Percentiles rank a stretch among this genome's conserved stretches.
Evolutionary conservation across 768 basidiomycete genomes (phyloP).

Genomic region (Tephrocybe sp.): DNA sequence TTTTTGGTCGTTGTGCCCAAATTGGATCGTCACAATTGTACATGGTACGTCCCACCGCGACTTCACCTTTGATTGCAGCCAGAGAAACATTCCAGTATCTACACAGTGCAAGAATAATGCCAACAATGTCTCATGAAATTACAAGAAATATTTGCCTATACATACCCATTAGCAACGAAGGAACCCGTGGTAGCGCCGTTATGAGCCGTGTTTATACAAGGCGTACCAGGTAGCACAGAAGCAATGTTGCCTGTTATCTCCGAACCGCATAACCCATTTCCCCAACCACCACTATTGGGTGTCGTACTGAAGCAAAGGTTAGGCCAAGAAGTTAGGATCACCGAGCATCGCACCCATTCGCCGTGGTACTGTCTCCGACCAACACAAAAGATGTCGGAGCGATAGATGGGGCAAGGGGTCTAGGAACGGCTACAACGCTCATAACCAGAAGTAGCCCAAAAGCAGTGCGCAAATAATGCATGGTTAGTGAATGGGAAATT

Average conservation of each 20-base stretch:
- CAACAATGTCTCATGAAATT: not conserved
- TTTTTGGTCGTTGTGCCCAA: slow-evolving; percentile 41
- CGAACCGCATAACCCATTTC: slow-evolving; percentile 40
- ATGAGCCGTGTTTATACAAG: slow-evolving; percentile 39
- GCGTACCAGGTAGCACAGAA: slow-evolving; percentile 28
- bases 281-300: slow-evolving; percentile 39
- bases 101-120: not conserved
- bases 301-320: slow-evolving; percentile 18
- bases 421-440: not conserved
- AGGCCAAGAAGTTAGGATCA: no score
- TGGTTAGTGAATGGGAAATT: no score
- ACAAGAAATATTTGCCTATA: not conserved
- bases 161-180: slow-evolving; percentile 35
- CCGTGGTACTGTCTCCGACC: slow-evolving; percentile 40
- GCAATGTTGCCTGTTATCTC: slow-evolving; percentile 28
- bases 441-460: slow-evolving; percentile 2
- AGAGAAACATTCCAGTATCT: slow-evolving; percentile 35
- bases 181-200: slow-evolving; percentile 41
- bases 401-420: not conserved
- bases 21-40: slow-evolving; percentile 39
- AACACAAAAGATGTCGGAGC: slow-evolving; percentile 34
- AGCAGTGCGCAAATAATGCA: not conserved
- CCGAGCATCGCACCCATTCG: slow-evolving; percentile 27
- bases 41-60: slow-evolving; percentile 33
- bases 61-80: slow-evolving; percentile 29